These are phyloP conservation scores for Pseudomicrostroma phylloplanum DNA, from an alignment of 1,284 basidiomycete species.

Conservation along the genomic window DNA sequence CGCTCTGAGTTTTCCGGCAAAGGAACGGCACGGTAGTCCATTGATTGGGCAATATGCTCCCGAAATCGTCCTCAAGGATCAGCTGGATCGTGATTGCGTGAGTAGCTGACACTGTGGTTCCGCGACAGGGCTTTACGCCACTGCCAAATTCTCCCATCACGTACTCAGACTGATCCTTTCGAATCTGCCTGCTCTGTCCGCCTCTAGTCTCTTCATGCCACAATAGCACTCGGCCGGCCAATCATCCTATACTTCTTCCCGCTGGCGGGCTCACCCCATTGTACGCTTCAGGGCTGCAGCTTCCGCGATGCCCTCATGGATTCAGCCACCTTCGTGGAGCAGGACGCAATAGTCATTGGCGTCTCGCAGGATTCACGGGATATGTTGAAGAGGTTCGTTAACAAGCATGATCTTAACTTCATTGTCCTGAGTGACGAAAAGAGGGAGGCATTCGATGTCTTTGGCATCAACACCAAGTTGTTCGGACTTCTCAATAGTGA, in stretches of 20 bases:
- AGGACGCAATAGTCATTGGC: slow-evolving; percentile 41
- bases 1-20: slow-evolving; percentile 26
- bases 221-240: slow-evolving; percentile 33
- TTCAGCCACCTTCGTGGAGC: slow-evolving; percentile 36
- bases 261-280: slow-evolving; percentile 41
- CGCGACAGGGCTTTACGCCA: not conserved
- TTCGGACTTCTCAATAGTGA: slow-evolving; percentile 28
- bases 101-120: slow-evolving; percentile 1
- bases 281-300: slow-evolving; percentile 32
- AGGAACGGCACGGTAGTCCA: slow-evolving; percentile 20
- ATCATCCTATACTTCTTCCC: slow-evolving; percentile 43
- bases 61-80: slow-evolving; percentile 34
- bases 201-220: slow-evolving; percentile 31
- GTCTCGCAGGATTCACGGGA: slow-evolving; percentile 33
- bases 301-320: slow-evolving; percentile 35
- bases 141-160: not conserved
- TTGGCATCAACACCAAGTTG: slow-evolving; percentile 25
- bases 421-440: slow-evolving; percentile 30
- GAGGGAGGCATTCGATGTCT: slow-evolving; percentile 26
- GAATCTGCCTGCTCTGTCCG: not conserved
- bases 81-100: slow-evolving; percentile 25
- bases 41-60: slow-evolving; percentile 34
- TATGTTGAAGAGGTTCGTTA: slow-evolving; percentile 25
- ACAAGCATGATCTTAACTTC: slow-evolving; percentile 33
- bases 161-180: not conserved